Base-by-base conservation (phyloP, 2,329 filamentous ascomycete genomes). In the Epichloe brachyelytri region DNA sequence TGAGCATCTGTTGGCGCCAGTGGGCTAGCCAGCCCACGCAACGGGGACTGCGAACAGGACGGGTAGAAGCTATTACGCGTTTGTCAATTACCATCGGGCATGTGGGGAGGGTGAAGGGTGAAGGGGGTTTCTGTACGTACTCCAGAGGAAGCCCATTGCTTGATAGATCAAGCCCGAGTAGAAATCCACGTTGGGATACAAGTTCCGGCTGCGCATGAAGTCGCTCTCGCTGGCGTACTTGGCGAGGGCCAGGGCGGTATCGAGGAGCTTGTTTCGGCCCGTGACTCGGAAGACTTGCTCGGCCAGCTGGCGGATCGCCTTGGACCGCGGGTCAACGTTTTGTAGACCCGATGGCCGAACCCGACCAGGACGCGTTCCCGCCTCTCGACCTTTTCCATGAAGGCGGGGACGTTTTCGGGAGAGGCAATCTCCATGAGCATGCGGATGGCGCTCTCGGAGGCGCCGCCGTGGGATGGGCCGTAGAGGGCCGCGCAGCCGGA, bases 391-490 rank as follows among this genome's bases (percentile, higher is more conserved):
- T 70, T 66, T 2, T 67, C 60, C 62, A 79, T 75, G 50, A 76
- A 71, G 0, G 62, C 65, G 0, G 74, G 73, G 4, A 78, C 74
- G 38, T 75, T 75, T 43, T 75, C 71, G 2, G 71, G 69, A 1
- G 63, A 68, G 15, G 74, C 75, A 50, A 79, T 74, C 56, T 73
- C 68, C 56, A 72, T 72, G 4, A 79, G 64, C 67, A 74, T 74
- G 46, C 73, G 71, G 58, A 79, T 78, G 0, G 77, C 77, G 20
- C 72, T 71, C 55, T 80, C 78, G 0, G 75, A 77, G 3, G 78
- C 78, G n/a, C 77, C 78, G 51, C 76, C 78, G 60, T 81, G 78
- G 0, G 78, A 74, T 0, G 76, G 76, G 0, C 78, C 78, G 56
- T 78, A 77, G 2, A 75, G 68, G 0, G 75, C 75, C 0, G 76